A percentile compares a stretch with the other conserved stretches of the same genome.
Evolutionary conservation across 2,329 filamentous ascomycete species (phyloP).

Genomic region (Ophiobolus disseminans): DNA sequence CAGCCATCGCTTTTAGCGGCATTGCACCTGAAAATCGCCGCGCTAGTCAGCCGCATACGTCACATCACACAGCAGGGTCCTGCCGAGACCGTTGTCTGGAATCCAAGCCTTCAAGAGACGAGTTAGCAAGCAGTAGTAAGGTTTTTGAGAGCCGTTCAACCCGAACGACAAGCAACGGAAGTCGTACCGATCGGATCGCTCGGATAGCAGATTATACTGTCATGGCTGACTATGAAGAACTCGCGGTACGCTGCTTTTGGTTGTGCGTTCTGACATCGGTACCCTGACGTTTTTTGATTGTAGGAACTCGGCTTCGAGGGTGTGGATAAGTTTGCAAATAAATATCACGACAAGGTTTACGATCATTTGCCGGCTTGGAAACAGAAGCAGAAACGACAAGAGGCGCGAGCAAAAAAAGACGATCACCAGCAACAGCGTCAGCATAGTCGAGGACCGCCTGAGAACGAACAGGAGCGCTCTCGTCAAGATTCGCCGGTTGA

Average conservation of each 20-base stretch:
- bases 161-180: conserved; percentile 6
- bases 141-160: conserved; percentile 1
- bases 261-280: not conserved
- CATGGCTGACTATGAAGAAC: conserved; percentile 36
- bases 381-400: conserved; percentile 14
- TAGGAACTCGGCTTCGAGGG: conserved; percentile 48
- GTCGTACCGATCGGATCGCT: conserved; percentile 17
- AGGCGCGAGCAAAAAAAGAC: conserved; percentile 2
- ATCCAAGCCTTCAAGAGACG: no score
- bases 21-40: no score
- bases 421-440: conserved; percentile 4
- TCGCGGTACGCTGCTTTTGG: conserved; percentile 30
- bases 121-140: conserved; percentile 7
- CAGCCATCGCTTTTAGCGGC: no score
- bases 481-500: not conserved
- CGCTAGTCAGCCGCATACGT: no score
- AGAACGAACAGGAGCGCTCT: conserved; percentile 1
- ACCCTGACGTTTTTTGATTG: not conserved
- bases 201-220: conserved; percentile 15
- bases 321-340: conserved; percentile 37
- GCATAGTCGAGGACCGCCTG: not conserved
- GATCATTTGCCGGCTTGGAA: conserved; percentile 24
- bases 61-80: no score
- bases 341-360: conserved; percentile 39
- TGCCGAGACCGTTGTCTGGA: no score